Evolutionary conservation across 2,329 filamentous ascomycete species (phyloP), one percentile per base, ranked within the genome.

Genomic region (Camptophora hylomeconis): DNA sequence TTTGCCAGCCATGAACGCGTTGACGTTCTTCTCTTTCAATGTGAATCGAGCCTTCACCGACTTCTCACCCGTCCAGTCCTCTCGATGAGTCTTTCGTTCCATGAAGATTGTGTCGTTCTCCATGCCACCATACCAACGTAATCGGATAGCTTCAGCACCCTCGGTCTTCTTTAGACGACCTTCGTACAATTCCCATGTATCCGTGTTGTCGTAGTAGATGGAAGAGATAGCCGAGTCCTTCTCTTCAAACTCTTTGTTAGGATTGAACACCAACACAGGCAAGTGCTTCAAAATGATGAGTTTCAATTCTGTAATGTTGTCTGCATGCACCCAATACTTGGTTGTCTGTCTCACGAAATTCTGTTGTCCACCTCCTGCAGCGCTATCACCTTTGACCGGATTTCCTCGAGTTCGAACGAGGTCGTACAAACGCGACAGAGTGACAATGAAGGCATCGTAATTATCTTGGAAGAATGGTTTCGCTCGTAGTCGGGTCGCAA

Each of bases 381-480:
- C 65, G 43, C 83, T 82, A 54, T 98, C 89, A 33, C 89, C 89
- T 58, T 83, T 86, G 47, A 83, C 75, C 0, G 89, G 89, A 51
- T 92, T 87, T 34, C 89, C 89, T 43, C 87, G 72, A 2, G 87
- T 98, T 31, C 89, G 75, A 10, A 95, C 89, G 22, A 92, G 67
- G 53, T 98, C 87, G 61, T 94, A 98, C 32, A 95, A 72, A 56
- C 79, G 87, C 13, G 89, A 98, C 17, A 98, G 72, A 58, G 92
- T 84, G 38, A 95, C 78, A 19, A 98, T 81, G 36, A 92, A 92
- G 17, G 78, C 80, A 60, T 98, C 89, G 58, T 95, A 95, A 58
- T 98, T 94, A 52, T 95, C 87, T 54, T 92, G 92, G 68, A 93
- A 98, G 58, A 98, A 98, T 1, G 89, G 87, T 54, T 93, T 94